Conservation (phyloP, 108 stramenopile species). For the Nannochloropsis gaditana region DNA sequence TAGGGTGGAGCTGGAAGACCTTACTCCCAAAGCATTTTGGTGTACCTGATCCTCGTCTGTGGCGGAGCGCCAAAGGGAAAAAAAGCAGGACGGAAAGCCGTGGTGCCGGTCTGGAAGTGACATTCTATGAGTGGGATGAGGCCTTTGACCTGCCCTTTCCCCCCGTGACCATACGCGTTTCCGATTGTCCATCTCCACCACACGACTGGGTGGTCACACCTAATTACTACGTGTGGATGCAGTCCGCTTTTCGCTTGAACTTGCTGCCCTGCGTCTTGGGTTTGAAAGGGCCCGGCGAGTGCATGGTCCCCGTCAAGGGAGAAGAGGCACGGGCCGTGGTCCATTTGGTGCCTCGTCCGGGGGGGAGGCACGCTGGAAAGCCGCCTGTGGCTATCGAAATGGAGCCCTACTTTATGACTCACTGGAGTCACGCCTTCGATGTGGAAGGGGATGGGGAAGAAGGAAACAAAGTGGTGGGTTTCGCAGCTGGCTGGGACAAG, state of each 20-base stretch:
- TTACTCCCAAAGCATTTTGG: not conserved
- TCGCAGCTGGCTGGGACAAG: not conserved
- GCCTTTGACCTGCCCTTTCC: not conserved
- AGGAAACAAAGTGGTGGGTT: not conserved
- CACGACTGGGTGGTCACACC: not conserved
- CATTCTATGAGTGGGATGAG: not conserved
- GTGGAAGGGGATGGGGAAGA: not conserved
- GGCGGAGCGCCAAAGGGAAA: not conserved
- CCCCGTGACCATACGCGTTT: not conserved
- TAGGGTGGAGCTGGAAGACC: not conserved
- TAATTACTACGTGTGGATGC: slow-evolving; percentile 20
- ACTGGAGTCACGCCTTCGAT: not conserved
- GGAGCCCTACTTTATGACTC: not conserved
- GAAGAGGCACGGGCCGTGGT: not conserved
- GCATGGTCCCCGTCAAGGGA: not conserved
- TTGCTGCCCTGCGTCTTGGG: slow-evolving; percentile 4
- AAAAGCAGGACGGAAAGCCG: too few relatives aligned
- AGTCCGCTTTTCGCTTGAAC: not conserved
- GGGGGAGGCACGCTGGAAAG: not conserved
- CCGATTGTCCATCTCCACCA: not conserved
- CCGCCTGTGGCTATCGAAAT: not conserved
- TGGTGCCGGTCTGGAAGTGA: not conserved
- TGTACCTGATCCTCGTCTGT: not conserved
- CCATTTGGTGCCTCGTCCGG: slow-evolving; percentile 9
- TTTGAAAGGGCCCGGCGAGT: not conserved